Base-by-base conservation (phyloP, 75 land plant species). In the Sequoiadendron giganteum region DNA sequence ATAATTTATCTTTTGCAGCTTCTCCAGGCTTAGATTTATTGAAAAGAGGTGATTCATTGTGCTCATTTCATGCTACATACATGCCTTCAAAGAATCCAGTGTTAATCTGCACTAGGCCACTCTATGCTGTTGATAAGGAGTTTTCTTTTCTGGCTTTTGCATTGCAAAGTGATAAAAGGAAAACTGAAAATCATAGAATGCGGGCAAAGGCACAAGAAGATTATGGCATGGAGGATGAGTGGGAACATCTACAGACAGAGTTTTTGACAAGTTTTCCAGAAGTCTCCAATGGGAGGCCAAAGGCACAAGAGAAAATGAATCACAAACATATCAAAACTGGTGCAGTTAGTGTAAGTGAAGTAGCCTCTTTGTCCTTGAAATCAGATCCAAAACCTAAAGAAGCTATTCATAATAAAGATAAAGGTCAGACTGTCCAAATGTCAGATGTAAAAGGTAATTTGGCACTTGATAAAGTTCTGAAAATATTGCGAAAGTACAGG, bases 61-160 rank as follows among this genome's bases (percentile, higher is more conserved):
- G 30, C 47, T 82, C 84, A 82, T 82, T n/a, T 15, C 34, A n/a
- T 47, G 84, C 52, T 28, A n/a, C 48, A 30, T 82, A 82, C 49
- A 45, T n/a, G 84, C 52, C 28, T 82, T 47, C 84, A 82, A 82
- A 45, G 47, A 42, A 28, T 82, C 84, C 28, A 47, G 1, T 45
- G 84, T 40, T 79, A 79, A 47, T n/a, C 45, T n/a, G 54, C 54
- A 82, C 47, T 39, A 45, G 13, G 21, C 54, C 84, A 82, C 54
- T 82, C 54, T 13, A 47, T 47, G 52, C 30, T 82, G 30, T 21
- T 45, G 84, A 82, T 42, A 82, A 28, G 84, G 34, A 82, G 30
- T 47, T 54, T 13, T n/a, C 84, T 82, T 82, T 82, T 47, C 49
- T 47, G 47, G 84, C 34, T 82, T 82, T 82, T n/a, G 34, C 49